Percentiles rank a stretch among this genome's conserved stretches.
These are phyloP conservation scores for Spiromastix sp. DNA, from an alignment of 2,329 filamentous ascomycete species.

Conservation along the genomic window DNA sequence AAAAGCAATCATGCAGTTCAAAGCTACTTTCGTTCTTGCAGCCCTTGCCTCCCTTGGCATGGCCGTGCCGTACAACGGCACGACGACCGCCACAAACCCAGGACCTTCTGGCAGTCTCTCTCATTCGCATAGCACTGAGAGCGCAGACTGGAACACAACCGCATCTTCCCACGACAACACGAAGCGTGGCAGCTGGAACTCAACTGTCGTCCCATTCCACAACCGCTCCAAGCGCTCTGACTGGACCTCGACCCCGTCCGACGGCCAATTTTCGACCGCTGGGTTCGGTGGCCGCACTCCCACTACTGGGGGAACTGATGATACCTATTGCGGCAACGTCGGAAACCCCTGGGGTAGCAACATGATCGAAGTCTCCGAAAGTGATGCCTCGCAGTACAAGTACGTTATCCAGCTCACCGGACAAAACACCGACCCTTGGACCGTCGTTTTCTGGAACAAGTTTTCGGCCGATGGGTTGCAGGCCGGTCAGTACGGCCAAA, in stretches of 20 bases:
- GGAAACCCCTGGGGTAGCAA: conserved; percentile 31
- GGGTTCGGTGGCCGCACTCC: conserved; percentile 24
- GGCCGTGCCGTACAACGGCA: conserved; percentile 18
- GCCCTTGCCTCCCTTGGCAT: conserved; percentile 26
- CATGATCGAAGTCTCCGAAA: conserved; percentile 26
- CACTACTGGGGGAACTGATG: conserved; percentile 10
- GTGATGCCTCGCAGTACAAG: conserved; percentile 24
- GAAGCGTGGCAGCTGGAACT: too few relatives aligned
- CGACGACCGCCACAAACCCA: conserved; percentile 5
- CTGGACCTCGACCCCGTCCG: conserved; percentile 17
- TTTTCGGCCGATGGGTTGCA: conserved; percentile 23
- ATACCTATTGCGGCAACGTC: conserved; percentile 24
- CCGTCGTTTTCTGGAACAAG: conserved; percentile 32
- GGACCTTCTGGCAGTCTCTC: too few relatives aligned
- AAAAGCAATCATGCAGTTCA: conserved; percentile 26
- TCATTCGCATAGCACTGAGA: too few relatives aligned
- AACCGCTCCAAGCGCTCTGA: conserved; percentile 9
- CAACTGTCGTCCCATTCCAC: neutral
- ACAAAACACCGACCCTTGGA: conserved; percentile 22
- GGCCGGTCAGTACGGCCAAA: conserved; percentile 26
- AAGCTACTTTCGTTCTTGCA: conserved; percentile 26
- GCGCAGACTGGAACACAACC: too few relatives aligned
- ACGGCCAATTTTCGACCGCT: conserved; percentile 15
- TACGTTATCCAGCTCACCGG: conserved; percentile 26
- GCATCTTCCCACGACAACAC: too few relatives aligned